Evolutionary conservation across 2,329 filamentous ascomycete species (phyloP).

Genomic region (Colletotrichum somersetense): DNA sequence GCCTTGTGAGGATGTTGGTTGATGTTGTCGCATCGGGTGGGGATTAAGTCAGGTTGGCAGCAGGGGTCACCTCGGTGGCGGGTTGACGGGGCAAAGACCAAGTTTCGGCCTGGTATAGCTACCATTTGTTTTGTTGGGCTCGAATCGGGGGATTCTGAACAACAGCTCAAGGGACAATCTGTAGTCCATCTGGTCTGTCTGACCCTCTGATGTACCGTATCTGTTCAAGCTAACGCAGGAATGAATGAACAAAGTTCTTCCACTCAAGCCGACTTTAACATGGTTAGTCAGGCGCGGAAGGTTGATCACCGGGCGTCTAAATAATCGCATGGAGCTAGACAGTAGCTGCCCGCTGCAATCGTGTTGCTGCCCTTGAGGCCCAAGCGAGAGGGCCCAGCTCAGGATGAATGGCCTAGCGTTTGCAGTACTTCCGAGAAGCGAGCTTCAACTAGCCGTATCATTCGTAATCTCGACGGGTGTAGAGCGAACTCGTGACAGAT

Average conservation of each 20-base stretch:
- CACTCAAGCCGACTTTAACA: not conserved
- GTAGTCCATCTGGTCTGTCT: not conserved
- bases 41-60: not conserved
- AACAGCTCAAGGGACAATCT: not conserved
- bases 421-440: not conserved
- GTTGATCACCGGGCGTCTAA: not conserved
- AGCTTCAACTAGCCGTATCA: not conserved
- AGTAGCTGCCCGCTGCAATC: constrained; percentile 9
- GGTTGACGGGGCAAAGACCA: not conserved
- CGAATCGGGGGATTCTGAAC: not conserved
- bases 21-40: fast-evolving
- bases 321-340: not conserved
- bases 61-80: no score
- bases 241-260: not conserved
- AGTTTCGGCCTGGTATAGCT: not conserved
- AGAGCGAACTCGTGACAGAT: not conserved
- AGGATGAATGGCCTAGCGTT: not conserved
- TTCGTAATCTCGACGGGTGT: not conserved
- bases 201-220: not conserved
- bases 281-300: not conserved
- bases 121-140: not conserved
- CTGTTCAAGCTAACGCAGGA: not conserved
- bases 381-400: constrained; percentile 20
- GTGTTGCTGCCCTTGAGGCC: constrained; percentile 1
- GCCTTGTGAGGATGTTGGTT: constrained; percentile 3